These are phyloP conservation scores for Rosellinia necatrix DNA, from an alignment of 2,329 filamentous ascomycete genomes.

Conservation along the genomic window DNA sequence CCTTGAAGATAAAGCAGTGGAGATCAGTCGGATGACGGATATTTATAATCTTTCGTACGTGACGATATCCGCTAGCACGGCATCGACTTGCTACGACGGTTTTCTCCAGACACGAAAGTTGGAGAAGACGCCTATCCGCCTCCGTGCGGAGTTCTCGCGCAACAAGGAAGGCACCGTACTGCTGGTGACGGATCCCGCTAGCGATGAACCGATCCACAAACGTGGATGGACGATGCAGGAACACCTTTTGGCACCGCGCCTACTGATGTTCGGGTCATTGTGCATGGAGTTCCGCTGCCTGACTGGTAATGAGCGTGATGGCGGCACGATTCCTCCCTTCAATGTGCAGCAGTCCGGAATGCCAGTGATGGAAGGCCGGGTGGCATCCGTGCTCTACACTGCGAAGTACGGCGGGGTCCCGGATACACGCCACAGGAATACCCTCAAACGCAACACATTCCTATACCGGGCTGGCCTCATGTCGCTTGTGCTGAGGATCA, in stretches of 20 bases:
- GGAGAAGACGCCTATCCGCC: conserved; percentile 6
- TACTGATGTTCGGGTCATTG: conserved; percentile 2
- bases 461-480: conserved; percentile 1
- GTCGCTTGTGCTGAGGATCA: conserved; percentile 1
- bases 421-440: neutral
- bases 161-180: conserved; percentile 2
- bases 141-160: conserved; percentile 4
- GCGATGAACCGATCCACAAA: conserved; percentile 3
- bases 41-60: conserved; percentile 3
- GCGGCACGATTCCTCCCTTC: conserved; percentile 1
- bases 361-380: conserved; percentile 2
- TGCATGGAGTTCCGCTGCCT: conserved; percentile 6
- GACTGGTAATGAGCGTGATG: neutral
- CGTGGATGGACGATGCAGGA: conserved; percentile 10
- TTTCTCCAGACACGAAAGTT: conserved; percentile 7
- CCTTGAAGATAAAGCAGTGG: conserved; percentile 1
- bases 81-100: neutral
- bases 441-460: conserved; percentile 9
- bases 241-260: conserved; percentile 2
- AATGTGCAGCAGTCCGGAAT: neutral
- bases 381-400: conserved; percentile 6
- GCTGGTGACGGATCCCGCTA: neutral
- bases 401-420: conserved; percentile 4
- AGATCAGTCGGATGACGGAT: conserved; percentile 5
- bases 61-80: conserved; percentile 9